A percentile compares a stretch with the other conserved stretches of the same genome.
Evolutionary conservation across 768 basidiomycete species (phyloP).

Genomic region (Plicaturopsis crispa): DNA sequence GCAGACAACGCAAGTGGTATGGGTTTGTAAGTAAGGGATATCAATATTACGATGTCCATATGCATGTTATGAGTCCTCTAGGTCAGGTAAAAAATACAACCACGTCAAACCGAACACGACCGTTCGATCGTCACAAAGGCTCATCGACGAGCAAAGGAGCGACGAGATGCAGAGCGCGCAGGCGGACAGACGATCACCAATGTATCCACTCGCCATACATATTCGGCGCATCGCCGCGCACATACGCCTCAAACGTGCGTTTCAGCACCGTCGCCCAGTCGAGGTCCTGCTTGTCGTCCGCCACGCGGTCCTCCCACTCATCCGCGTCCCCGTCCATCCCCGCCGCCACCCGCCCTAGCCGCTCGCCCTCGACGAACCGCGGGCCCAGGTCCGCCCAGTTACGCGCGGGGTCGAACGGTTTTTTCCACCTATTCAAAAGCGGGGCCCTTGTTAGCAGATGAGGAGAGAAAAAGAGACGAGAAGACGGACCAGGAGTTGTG

Average conservation of each 20-base stretch:
- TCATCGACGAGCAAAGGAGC: too few relatives aligned
- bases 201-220: slow-evolving; percentile 80
- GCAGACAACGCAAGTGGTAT: too few relatives aligned
- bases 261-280: slow-evolving; percentile 89
- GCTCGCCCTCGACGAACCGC: slow-evolving; percentile 71
- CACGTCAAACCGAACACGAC: too few relatives aligned
- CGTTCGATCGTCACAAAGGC: too few relatives aligned
- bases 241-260: slow-evolving; percentile 87
- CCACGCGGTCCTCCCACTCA: slow-evolving; percentile 28
- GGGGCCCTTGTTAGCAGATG: too few relatives aligned
- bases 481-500: slow-evolving; percentile 76
- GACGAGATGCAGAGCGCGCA: too few relatives aligned
- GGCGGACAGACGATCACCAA: too few relatives aligned
- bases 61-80: too few relatives aligned
- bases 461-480: background rate
- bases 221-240: slow-evolving; percentile 83
- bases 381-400: slow-evolving; percentile 89
- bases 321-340: slow-evolving; percentile 15
- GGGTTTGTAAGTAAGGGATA: too few relatives aligned
- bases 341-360: slow-evolving; percentile 38
- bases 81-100: too few relatives aligned
- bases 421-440: slow-evolving; percentile 82
- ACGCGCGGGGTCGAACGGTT: slow-evolving; percentile 79
- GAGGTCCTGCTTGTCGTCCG: slow-evolving; percentile 65
- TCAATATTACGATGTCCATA: too few relatives aligned